Base-by-base conservation (phyloP, 2,329 filamentous ascomycete genomes). In the Paecilomyces variotii region DNA sequence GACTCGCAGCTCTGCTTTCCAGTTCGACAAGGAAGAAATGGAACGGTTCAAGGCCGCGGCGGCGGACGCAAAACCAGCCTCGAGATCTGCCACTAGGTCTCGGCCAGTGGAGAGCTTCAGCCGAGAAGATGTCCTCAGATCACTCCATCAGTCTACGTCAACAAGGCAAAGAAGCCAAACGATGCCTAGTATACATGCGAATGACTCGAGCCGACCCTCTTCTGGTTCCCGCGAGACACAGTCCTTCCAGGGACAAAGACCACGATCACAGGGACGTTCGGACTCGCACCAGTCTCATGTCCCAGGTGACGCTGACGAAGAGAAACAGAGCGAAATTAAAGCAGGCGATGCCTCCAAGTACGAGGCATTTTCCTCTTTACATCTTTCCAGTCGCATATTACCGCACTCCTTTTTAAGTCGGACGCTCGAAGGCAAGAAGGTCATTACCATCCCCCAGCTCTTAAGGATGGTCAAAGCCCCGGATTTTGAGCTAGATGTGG, bases 341-440 rank as follows among this genome's bases (percentile, higher is more conserved):
- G 55, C 63, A 30, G 75, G 79, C 1, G 83, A 85, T 60, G 73
- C 82, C 1, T 82, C 87, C 1, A 83, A 84, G 53, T 95, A 94
- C 66, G 94, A 99, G 67, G 84, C 90, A 2, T 96, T 92, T 72
- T 97, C 94, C 4, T 85, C 86, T 30, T 79, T 92, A 39, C 91
- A 97, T 70, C 82, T 99, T 12, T 89, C 88, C 3, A 91, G 87
- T 62, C 86, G 94, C 32, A 87, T 91, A 39, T 82, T 97, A 53
- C 89, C 91, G 1, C 92, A 97, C 72, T 83, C 84, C 25, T 87
- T 89, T 19, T 79, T 99, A 25, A 86, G 88, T 1, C 86, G 92
- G 26, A 90, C 90, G 2, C 80, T 99, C 12, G 80, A 86, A 4
- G 86, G 85, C 34, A 96, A 94, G 72, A 90, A 88, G 56, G 80